Conservation (phyloP, 371 early-diverging fungal genomes). For the Mucor velutinosus region DNA sequence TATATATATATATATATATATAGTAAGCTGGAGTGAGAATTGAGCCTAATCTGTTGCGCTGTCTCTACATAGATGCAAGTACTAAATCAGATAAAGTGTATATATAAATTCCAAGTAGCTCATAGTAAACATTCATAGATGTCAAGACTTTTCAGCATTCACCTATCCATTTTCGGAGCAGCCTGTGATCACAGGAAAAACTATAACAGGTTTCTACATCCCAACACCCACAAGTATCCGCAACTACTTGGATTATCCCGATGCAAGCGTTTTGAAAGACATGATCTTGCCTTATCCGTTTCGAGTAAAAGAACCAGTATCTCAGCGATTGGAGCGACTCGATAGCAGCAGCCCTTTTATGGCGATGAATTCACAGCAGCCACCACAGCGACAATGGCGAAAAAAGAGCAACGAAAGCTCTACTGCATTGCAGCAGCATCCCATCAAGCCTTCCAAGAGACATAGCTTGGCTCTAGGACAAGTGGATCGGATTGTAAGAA, state of each 20-base stretch:
- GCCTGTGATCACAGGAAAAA: not conserved
- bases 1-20: too few relatives aligned
- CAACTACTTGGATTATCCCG: slow-evolving; percentile 8
- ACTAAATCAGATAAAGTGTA: not conserved
- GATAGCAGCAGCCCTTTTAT: not conserved
- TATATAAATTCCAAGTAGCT: not conserved
- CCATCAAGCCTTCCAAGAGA: not conserved
- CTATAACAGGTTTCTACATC: not conserved
- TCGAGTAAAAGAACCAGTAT: slow-evolving; percentile 5
- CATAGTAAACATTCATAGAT: not conserved
- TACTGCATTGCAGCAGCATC: not conserved
- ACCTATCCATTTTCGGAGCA: slow-evolving; percentile 7
- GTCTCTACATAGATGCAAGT: slow-evolving; percentile 5
- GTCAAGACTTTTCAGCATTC: slow-evolving; percentile 12
- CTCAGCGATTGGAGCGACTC: not conserved
- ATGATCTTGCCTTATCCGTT: slow-evolving; percentile 16
- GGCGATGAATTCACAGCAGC: not conserved
- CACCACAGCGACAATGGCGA: not conserved
- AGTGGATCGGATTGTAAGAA: slow-evolving; percentile 3
- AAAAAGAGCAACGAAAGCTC: not conserved
- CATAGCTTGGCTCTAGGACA: slow-evolving; percentile 12
- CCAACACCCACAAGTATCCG: slow-evolving; percentile 5
- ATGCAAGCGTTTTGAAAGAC: not conserved
- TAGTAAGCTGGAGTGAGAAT: not conserved
- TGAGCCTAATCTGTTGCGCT: not conserved